Evolutionary conservation across 2,329 filamentous ascomycete genomes (phyloP).

Genomic region (Clonostachys sp.): DNA sequence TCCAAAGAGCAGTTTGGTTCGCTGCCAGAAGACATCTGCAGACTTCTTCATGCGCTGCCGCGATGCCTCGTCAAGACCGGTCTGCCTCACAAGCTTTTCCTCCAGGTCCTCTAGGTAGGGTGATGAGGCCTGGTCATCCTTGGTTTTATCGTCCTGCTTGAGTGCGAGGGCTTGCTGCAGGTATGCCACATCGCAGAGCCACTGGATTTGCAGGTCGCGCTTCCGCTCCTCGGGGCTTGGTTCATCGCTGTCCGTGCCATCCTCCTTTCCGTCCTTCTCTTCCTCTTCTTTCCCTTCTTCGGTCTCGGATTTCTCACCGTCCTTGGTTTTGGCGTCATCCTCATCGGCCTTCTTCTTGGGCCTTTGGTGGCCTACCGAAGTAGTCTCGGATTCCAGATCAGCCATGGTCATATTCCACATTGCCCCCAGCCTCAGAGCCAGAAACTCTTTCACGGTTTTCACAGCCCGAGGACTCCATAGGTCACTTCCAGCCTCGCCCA

Average conservation of each 20-base stretch:
- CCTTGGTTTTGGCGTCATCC: slow-evolving; percentile 6
- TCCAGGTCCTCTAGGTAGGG: slow-evolving; percentile 7
- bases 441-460: slow-evolving; percentile 51
- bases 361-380: slow-evolving; percentile 3
- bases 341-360: background rate
- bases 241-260: slow-evolving; percentile 1
- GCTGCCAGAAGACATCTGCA: slow-evolving; percentile 76
- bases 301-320: slow-evolving; percentile 7
- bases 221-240: slow-evolving; percentile 1
- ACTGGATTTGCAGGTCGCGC: slow-evolving; percentile 50
- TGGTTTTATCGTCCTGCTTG: background rate
- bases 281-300: slow-evolving; percentile 6
- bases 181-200: slow-evolving; percentile 55
- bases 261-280: slow-evolving; percentile 5
- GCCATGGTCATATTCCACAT: slow-evolving; percentile 39
- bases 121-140: too few species aligned
- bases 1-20: slow-evolving; percentile 77
- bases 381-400: slow-evolving; percentile 9
- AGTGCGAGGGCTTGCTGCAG: slow-evolving; percentile 27
- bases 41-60: slow-evolving; percentile 54
- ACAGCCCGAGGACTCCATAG: slow-evolving; percentile 75
- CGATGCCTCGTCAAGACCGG: slow-evolving; percentile 40
- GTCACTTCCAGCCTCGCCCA: slow-evolving; percentile 70
- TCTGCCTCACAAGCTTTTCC: slow-evolving; percentile 34
- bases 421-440: slow-evolving; percentile 45